phyloP scores from a whole-genome alignment of 345 rosid species.

The Trapa incisa region DNA sequence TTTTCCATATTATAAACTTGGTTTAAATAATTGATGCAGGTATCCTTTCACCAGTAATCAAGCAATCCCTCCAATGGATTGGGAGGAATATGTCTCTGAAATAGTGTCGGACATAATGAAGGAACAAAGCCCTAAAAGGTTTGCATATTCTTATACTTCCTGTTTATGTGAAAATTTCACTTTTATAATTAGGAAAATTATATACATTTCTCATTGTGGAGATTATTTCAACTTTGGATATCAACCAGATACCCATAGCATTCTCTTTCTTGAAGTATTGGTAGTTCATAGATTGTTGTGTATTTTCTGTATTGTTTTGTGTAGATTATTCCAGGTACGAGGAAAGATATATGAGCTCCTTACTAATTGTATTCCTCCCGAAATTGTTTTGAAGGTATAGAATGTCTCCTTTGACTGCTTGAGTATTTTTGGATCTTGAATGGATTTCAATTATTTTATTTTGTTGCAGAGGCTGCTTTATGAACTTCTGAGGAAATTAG shows the following conservation, averaged over 20 bases:
- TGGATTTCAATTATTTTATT: slow-evolving; percentile 6
- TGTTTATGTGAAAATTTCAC: neutral
- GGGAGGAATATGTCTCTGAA: slow-evolving; percentile 90
- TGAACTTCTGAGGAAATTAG: slow-evolving; percentile 78
- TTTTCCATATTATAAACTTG: neutral
- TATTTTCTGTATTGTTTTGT: neutral
- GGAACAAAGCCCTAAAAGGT: slow-evolving; percentile 97
- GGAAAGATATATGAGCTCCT: slow-evolving; percentile 84
- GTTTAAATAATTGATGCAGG: slow-evolving; percentile 20
- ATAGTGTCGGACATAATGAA: slow-evolving; percentile 77
- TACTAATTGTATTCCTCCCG: slow-evolving; percentile 83
- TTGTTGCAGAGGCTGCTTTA: slow-evolving; percentile 52
- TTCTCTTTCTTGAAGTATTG: no score
- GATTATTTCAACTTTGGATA: neutral
- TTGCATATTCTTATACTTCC: neutral
- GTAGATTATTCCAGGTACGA: slow-evolving; percentile 83
- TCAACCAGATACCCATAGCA: no score
- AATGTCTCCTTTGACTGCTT: neutral
- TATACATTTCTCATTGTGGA: neutral
- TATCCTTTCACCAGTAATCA: slow-evolving; percentile 69
- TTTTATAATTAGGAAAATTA: neutral
- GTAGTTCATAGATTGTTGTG: neutral
- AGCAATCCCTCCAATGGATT: slow-evolving; percentile 77
- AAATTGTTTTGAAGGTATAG: slow-evolving; percentile 64
- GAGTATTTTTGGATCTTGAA: slow-evolving; percentile 1